Conservation (phyloP, 1,284 basidiomycete species). For the Trametes hirsuta region DNA sequence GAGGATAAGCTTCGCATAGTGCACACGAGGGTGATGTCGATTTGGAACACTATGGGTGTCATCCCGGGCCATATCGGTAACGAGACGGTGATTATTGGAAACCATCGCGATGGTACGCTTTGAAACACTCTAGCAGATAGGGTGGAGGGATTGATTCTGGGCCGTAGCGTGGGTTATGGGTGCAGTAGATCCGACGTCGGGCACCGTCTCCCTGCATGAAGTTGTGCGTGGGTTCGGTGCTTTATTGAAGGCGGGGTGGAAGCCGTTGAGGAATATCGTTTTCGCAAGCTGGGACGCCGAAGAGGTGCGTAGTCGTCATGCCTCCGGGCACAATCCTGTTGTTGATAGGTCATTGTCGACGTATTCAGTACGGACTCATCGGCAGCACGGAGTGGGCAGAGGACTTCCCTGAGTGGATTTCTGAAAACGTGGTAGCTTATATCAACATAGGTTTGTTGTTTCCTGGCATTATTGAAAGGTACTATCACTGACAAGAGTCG, state of each 20-base stretch:
- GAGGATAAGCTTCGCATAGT: slow-evolving; percentile 42
- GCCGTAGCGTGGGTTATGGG: slow-evolving; percentile 56
- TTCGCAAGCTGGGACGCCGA: slow-evolving; percentile 94
- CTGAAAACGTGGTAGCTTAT: slow-evolving; percentile 80
- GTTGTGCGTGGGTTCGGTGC: slow-evolving; percentile 80
- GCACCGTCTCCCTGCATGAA: slow-evolving; percentile 84
- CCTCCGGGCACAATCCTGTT: not conserved
- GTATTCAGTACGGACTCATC: slow-evolving; percentile 75
- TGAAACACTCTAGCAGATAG: not conserved
- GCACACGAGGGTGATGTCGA: slow-evolving; percentile 75
- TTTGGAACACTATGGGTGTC: slow-evolving; percentile 88
- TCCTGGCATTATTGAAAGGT: not conserved
- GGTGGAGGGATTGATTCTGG: not conserved
- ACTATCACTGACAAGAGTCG: not conserved
- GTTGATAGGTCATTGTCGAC: not conserved
- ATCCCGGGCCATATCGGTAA: slow-evolving; percentile 89
- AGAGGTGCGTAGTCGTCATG: slow-evolving; percentile 54
- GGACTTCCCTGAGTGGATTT: slow-evolving; percentile 85
- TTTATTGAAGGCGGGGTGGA: slow-evolving; percentile 81
- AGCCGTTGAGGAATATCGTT: slow-evolving; percentile 84
- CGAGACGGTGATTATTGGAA: slow-evolving; percentile 86
- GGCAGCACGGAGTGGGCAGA: slow-evolving; percentile 91
- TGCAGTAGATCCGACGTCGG: slow-evolving; percentile 85
- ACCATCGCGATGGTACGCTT: slow-evolving; percentile 79
- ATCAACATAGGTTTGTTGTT: slow-evolving; percentile 59